Percentiles rank a stretch among this genome's conserved stretches.
These are phyloP conservation scores for Plasmodium malariae DNA, from an alignment of 169 alveolate genomes.

Conservation along the genomic window DNA sequence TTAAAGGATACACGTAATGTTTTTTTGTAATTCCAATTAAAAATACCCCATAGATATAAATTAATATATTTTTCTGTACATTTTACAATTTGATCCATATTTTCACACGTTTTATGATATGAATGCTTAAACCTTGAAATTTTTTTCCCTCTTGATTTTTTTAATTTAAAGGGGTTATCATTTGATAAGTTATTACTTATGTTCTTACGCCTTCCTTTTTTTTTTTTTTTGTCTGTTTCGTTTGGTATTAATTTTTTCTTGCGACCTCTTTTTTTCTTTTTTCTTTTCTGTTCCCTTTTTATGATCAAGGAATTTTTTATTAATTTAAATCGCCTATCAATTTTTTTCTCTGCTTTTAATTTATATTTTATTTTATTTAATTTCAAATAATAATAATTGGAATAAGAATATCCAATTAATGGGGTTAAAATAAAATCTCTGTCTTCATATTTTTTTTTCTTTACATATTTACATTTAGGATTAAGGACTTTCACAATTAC, in stretches of 20 bases:
- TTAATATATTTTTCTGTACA: slow-evolving; percentile 19
- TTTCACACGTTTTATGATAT: background rate
- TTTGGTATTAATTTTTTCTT: slow-evolving; percentile 6
- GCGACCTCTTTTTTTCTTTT: slow-evolving; percentile 8
- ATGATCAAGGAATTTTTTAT: background rate
- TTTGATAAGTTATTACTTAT: background rate
- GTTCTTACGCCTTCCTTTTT: background rate
- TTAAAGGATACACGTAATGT: slow-evolving; percentile 43
- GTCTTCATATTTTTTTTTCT: slow-evolving; percentile 35
- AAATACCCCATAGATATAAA: slow-evolving; percentile 58
- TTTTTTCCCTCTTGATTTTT: background rate
- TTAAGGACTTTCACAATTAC: slow-evolving; percentile 41
- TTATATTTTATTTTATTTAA: slow-evolving; percentile 19
- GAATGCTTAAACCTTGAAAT: background rate
- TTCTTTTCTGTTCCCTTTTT: slow-evolving; percentile 10
- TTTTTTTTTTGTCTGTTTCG: background rate
- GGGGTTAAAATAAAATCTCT: slow-evolving; percentile 55
- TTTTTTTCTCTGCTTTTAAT: slow-evolving; percentile 5
- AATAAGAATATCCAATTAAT: slow-evolving; percentile 45
- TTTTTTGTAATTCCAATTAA: slow-evolving; percentile 42
- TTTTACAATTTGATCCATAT: background rate
- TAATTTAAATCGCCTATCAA: background rate
- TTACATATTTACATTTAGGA: slow-evolving; percentile 44
- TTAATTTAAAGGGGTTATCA: background rate
- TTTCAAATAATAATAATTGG: slow-evolving; percentile 37